These are phyloP conservation scores for Sanguinoderma infundibulare DNA, from an alignment of 1,284 basidiomycete species.

Conservation along the genomic window DNA sequence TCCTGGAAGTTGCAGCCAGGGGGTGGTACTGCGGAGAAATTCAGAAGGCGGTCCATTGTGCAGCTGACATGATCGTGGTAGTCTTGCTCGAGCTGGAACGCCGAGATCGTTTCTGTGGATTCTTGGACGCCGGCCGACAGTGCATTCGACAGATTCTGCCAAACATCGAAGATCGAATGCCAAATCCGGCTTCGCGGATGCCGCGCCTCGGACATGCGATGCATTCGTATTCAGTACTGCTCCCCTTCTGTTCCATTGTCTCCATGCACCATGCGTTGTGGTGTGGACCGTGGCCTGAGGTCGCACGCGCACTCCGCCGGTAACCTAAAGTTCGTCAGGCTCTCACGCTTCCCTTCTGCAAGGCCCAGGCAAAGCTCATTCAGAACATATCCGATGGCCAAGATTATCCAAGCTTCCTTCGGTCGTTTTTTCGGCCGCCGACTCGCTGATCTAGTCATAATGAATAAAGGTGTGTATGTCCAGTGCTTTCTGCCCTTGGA, in stretches of 20 bases:
- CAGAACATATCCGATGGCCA: neutral
- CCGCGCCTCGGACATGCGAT: neutral
- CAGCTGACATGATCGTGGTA: neutral
- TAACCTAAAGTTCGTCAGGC: constrained; percentile 16
- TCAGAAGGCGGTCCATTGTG: neutral
- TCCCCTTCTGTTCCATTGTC: neutral
- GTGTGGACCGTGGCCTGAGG: constrained; percentile 11
- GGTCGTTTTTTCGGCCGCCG: neutral
- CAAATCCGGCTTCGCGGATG: constrained; percentile 7
- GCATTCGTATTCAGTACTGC: neutral
- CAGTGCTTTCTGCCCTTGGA: neutral
- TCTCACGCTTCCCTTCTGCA: neutral
- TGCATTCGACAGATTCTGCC: constrained; percentile 24
- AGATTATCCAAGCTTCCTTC: neutral
- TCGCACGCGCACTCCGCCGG: constrained; percentile 13
- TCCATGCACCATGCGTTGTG: neutral
- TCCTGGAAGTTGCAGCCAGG: neutral
- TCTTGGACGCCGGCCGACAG: constrained; percentile 10
- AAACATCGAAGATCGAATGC: constrained; percentile 24
- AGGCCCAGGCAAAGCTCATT: neutral
- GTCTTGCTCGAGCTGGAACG: neutral
- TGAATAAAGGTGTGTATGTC: neutral
- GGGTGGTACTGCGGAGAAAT: neutral
- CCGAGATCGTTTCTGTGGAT: neutral
- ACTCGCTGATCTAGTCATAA: constrained; percentile 1